Conservation (phyloP, 305 asterid species). For the Coffea humblotiana region DNA sequence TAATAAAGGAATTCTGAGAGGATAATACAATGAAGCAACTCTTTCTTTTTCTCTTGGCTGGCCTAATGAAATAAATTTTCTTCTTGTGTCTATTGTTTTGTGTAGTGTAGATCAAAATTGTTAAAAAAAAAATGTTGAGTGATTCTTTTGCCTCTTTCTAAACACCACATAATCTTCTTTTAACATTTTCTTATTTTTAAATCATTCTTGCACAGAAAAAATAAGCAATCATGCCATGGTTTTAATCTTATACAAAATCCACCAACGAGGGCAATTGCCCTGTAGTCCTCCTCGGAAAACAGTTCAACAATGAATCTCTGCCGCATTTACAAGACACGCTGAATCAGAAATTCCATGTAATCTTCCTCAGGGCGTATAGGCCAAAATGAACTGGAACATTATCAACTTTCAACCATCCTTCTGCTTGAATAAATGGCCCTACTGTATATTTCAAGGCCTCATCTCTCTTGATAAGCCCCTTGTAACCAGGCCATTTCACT, state of each 20-base stretch:
- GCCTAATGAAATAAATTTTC: neutral
- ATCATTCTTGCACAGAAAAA: neutral
- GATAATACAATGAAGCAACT: neutral
- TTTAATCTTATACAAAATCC: constrained; percentile 7
- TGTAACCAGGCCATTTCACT: constrained; percentile 65
- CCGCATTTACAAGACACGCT: too few species aligned
- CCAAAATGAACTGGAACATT: constrained; percentile 60
- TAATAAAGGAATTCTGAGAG: neutral
- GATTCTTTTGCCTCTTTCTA: neutral
- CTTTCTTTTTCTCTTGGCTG: neutral
- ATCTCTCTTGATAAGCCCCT: constrained; percentile 32
- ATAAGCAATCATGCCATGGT: neutral
- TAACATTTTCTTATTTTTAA: neutral
- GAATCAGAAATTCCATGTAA: neutral
- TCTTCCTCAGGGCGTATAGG: constrained; percentile 35
- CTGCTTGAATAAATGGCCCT: constrained; percentile 67
- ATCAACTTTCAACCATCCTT: constrained; percentile 47
- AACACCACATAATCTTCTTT: neutral
- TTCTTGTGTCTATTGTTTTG: constrained; percentile 2
- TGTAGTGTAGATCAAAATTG: constrained; percentile 2
- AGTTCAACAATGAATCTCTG: neutral
- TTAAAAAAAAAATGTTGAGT: too few species aligned
- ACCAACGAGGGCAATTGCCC: constrained; percentile 7
- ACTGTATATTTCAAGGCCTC: constrained; percentile 55
- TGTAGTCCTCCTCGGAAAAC: neutral